Percentiles rank a stretch among this genome's conserved stretches.
phyloP scores from a whole-genome alignment of 208 protist genomes.

The Crithidia expoeki region DNA sequence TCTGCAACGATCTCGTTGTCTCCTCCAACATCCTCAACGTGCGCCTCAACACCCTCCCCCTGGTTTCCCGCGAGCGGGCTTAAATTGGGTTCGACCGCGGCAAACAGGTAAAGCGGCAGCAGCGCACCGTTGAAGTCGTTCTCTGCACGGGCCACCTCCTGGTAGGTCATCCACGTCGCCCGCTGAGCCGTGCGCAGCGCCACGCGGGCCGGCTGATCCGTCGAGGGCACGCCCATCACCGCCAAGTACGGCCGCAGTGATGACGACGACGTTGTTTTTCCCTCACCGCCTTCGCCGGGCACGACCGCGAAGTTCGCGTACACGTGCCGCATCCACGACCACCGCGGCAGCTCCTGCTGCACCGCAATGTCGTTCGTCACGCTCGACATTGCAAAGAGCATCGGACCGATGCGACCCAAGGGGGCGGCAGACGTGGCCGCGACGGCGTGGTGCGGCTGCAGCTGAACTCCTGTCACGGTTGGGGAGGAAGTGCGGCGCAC shows the following conservation, averaged over 20 bases:
- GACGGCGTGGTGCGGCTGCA: not conserved
- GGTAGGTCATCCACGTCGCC: slow-evolving; percentile 19
- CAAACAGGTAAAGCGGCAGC: slow-evolving; percentile 27
- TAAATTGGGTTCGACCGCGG: slow-evolving; percentile 10
- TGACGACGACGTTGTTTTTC: not conserved
- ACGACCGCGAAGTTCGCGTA: not conserved
- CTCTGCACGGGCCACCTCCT: slow-evolving; percentile 7
- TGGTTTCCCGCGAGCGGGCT: too few species aligned
- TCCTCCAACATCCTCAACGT: too few species aligned
- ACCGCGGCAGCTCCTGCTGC: slow-evolving; percentile 10
- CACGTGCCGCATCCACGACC: slow-evolving; percentile 21
- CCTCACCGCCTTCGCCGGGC: not conserved
- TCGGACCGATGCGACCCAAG: slow-evolving; percentile 26
- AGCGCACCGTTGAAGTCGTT: slow-evolving; percentile 22
- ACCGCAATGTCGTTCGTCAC: slow-evolving; percentile 21
- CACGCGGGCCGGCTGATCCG: slow-evolving; percentile 4
- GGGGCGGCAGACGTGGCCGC: slow-evolving; percentile 13
- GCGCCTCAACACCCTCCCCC: too few species aligned
- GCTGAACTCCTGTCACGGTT: not conserved
- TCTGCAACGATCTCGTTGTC: too few species aligned
- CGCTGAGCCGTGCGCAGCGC: slow-evolving; percentile 20
- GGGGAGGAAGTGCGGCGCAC: not conserved
- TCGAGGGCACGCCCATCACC: slow-evolving; percentile 29
- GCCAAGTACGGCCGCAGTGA: slow-evolving; percentile 10
- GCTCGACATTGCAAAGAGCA: slow-evolving; percentile 27